Percentiles rank a stretch among this genome's conserved stretches.
These are phyloP conservation scores for Pichia sp. DNA, from an alignment of 1,139 yeast species.

Conservation along the genomic window DNA sequence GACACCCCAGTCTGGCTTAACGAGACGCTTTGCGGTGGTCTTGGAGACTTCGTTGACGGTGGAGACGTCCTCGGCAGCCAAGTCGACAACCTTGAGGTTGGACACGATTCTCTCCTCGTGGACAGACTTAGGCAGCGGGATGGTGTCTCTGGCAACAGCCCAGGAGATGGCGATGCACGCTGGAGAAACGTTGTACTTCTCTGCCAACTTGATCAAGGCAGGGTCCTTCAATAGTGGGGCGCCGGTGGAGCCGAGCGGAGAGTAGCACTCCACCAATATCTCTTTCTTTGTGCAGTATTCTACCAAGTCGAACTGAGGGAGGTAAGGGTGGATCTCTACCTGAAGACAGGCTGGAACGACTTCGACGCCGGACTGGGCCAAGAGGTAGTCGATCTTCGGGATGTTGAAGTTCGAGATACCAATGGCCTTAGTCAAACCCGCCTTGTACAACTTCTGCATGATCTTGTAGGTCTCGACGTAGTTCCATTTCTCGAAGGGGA, in stretches of 20 bases:
- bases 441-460: constrained; percentile 54
- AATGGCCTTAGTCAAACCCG: constrained; percentile 46
- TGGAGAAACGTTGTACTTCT: constrained; percentile 49
- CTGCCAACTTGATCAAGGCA: constrained; percentile 48
- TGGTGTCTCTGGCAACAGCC: constrained; percentile 66
- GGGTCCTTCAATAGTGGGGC: constrained; percentile 58
- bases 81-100: constrained; percentile 50
- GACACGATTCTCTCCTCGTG: constrained; percentile 54
- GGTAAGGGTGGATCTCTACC: constrained; percentile 69
- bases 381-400: constrained; percentile 47
- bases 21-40: constrained; percentile 47
- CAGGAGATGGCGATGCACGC: constrained; percentile 67
- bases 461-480: constrained; percentile 65
- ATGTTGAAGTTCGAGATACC: constrained; percentile 78
- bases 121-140: constrained; percentile 70
- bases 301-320: constrained; percentile 64
- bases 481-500: constrained; percentile 44
- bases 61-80: constrained; percentile 52
- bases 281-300: constrained; percentile 50
- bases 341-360: constrained; percentile 69
- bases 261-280: constrained; percentile 67
- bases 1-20: constrained; percentile 37
- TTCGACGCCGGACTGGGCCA: constrained; percentile 39
- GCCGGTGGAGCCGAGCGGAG: constrained; percentile 71
- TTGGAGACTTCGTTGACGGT: constrained; percentile 43